These are phyloP conservation scores for Termitomyces sp. DNA, from an alignment of 768 basidiomycete genomes.

Conservation along the genomic window DNA sequence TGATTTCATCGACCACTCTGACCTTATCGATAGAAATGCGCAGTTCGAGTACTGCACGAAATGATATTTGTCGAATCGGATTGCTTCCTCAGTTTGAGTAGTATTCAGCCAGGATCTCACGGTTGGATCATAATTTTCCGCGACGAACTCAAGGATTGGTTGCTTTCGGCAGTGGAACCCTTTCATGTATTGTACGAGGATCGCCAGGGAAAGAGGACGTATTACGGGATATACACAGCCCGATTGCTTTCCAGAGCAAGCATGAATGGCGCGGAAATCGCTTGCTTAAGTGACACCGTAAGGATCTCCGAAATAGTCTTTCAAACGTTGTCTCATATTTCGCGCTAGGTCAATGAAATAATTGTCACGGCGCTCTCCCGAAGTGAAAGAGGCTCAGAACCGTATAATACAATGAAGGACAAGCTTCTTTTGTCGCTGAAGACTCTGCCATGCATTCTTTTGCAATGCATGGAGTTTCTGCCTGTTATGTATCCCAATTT, in stretches of 20 bases:
- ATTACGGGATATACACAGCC: slow-evolving; percentile 14
- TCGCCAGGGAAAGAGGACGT: not conserved
- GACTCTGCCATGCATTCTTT: slow-evolving; percentile 10
- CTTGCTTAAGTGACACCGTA: not conserved
- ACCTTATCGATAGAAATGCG: not conserved
- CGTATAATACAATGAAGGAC: not conserved
- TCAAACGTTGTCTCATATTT: not conserved
- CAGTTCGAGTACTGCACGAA: slow-evolving; percentile 3
- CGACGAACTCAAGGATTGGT: slow-evolving; percentile 16
- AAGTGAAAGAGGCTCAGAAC: slow-evolving; percentile 7
- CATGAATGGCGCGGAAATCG: slow-evolving; percentile 18
- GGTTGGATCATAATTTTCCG: slow-evolving; percentile 18
- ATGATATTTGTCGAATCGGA: slow-evolving; percentile 15
- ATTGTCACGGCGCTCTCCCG: slow-evolving; percentile 10
- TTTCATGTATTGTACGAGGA: slow-evolving; percentile 13
- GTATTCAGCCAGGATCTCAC: slow-evolving; percentile 12
- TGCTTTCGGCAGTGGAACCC: slow-evolving; percentile 8
- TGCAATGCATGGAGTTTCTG: slow-evolving; percentile 11
- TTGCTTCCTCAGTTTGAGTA: slow-evolving; percentile 13
- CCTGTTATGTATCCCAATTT: not conserved
- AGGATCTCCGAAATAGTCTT: not conserved
- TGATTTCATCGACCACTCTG: not conserved
- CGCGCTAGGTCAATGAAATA: slow-evolving; percentile 9
- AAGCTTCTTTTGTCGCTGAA: slow-evolving; percentile 5
- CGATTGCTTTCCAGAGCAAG: slow-evolving; percentile 5